Conservation (phyloP, 2,329 filamentous ascomycete genomes). For the Aspergillus candidus region DNA sequence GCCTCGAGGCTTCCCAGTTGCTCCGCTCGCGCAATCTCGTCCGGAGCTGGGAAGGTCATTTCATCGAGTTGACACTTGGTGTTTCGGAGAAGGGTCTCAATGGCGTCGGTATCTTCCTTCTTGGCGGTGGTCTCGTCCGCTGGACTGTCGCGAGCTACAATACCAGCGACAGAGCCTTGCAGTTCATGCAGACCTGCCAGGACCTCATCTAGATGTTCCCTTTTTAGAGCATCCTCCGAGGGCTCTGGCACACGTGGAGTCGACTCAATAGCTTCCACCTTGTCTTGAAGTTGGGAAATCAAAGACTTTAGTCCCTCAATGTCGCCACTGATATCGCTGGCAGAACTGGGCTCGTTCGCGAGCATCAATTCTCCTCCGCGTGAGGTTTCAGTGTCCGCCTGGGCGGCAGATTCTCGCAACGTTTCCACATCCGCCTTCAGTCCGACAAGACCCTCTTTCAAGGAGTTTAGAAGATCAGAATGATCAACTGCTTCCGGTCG, state of each 20-base stretch:
- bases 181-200: constrained; percentile 46
- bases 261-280: constrained; percentile 69
- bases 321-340: constrained; percentile 52
- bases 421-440: constrained; percentile 72
- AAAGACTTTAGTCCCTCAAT: constrained; percentile 81
- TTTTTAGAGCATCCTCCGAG: constrained; percentile 40
- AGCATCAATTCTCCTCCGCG: constrained; percentile 54
- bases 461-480: constrained; percentile 81
- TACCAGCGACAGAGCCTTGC: constrained; percentile 53
- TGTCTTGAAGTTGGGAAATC: constrained; percentile 73
- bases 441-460: constrained; percentile 72
- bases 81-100: constrained; percentile 84
- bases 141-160: constrained; percentile 40
- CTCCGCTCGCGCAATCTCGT: constrained; percentile 60
- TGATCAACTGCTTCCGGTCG: constrained; percentile 78
- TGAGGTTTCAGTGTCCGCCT: constrained; percentile 38
- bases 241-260: constrained; percentile 36
- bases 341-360: constrained; percentile 42
- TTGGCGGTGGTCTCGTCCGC: constrained; percentile 52
- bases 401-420: constrained; percentile 53
- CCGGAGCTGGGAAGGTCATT: constrained; percentile 56
- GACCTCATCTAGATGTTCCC: constrained; percentile 43
- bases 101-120: constrained; percentile 81
- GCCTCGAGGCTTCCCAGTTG: constrained; percentile 59
- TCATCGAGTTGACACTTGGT: constrained; percentile 86